Percentiles rank a stretch among this genome's conserved stretches.
Evolutionary conservation across 1,139 yeast species (phyloP).

Genomic region (Saccharomyces hybrid): DNA sequence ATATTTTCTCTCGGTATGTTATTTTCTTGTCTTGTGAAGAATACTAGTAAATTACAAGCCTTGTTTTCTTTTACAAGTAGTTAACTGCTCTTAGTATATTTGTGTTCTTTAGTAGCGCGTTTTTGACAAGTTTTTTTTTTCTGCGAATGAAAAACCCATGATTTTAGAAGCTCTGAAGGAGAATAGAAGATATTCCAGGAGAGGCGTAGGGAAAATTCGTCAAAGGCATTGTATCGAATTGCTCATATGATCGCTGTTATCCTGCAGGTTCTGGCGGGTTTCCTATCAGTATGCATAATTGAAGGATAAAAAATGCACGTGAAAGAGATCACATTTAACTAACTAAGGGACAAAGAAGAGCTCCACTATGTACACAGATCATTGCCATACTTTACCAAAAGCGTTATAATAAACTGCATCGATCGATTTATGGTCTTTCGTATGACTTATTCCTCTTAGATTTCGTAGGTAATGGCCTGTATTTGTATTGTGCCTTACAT

Average conservation of each 20-base stretch:
- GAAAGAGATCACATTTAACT: background rate
- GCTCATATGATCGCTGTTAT: background rate
- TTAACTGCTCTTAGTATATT: background rate
- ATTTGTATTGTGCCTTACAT: slow-evolving; percentile 20
- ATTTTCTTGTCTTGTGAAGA: background rate
- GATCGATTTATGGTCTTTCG: slow-evolving; percentile 31
- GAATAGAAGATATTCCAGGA: background rate
- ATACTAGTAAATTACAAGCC: no score
- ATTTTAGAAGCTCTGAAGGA: background rate
- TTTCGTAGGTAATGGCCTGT: slow-evolving; percentile 11
- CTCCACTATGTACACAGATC: background rate
- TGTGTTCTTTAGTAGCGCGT: background rate
- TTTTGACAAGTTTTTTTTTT: background rate
- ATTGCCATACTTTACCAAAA: slow-evolving; percentile 23
- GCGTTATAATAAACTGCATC: slow-evolving; percentile 24
- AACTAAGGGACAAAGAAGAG: slow-evolving; percentile 1
- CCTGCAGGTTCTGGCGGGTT: slow-evolving; percentile 1
- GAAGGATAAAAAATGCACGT: background rate
- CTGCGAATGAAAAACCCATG: background rate
- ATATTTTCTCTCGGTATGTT: background rate
- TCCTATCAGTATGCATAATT: slow-evolving; percentile 2
- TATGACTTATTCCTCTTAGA: slow-evolving; percentile 25
- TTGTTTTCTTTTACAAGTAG: background rate
- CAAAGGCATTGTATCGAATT: background rate
- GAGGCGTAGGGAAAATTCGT: background rate